phyloP scores from a whole-genome alignment of 192 early-diverging fungal genomes.

The Gonapodya prolifera region DNA sequence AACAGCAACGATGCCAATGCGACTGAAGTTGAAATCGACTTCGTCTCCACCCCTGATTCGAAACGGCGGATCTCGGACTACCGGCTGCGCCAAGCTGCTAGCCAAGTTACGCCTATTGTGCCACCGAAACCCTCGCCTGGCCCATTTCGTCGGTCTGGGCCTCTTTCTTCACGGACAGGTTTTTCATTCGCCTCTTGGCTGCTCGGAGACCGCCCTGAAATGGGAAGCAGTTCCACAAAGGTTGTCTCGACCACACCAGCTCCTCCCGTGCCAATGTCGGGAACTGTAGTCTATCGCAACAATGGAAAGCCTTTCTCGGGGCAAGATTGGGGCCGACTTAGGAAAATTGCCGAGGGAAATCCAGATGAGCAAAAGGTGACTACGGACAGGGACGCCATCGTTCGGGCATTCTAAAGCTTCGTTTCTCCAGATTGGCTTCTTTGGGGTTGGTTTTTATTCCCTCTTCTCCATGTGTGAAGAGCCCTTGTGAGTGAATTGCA shows the following conservation, averaged over 20 bases:
- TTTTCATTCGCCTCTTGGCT: conserved; percentile 5
- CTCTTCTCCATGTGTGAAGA: conserved; percentile 81
- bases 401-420: conserved; percentile 32
- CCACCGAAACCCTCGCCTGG: not conserved
- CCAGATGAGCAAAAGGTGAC: conserved; percentile 51
- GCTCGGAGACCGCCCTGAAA: conserved; percentile 20
- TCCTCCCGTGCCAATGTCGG: not conserved
- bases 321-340: conserved; percentile 70
- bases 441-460: conserved; percentile 68
- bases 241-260: conserved; percentile 11
- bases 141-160: not conserved
- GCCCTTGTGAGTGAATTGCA: no score
- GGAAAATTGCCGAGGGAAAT: conserved; percentile 85
- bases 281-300: conserved; percentile 53
- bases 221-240: conserved; percentile 19
- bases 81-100: conserved; percentile 7
- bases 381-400: not conserved
- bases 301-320: conserved; percentile 68
- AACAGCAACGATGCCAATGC: conserved; percentile 67
- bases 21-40: conserved; percentile 38
- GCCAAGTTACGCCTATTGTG: conserved; percentile 3
- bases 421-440: conserved; percentile 11
- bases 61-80: conserved; percentile 20
- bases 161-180: conserved; percentile 9
- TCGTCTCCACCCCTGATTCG: conserved; percentile 32